A percentile compares a stretch with the other conserved stretches of the same genome.
These are phyloP conservation scores for Mucor piriformis DNA, from an alignment of 371 early-diverging fungal genomes.

Conservation along the genomic window DNA sequence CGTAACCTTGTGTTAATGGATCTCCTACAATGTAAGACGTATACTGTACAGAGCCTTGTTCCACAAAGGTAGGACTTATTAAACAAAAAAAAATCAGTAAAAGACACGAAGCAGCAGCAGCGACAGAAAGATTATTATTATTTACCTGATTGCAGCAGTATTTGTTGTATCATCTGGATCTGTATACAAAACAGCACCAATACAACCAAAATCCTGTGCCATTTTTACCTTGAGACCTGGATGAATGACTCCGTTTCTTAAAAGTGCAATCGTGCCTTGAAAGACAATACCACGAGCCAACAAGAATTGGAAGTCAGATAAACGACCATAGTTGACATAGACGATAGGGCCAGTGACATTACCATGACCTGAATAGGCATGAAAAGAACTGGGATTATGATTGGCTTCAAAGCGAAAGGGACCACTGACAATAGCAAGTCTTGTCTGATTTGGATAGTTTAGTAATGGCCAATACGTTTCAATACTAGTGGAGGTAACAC, in stretches of 20 bases:
- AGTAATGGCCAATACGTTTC: conserved; percentile 63
- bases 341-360: conserved; percentile 63
- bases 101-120: neutral
- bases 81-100: neutral
- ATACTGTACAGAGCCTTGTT: conserved; percentile 63
- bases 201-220: conserved; percentile 60
- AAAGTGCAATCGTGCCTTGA: conserved; percentile 59
- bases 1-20: conserved; percentile 66
- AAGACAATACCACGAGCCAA: conserved; percentile 40
- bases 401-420: conserved; percentile 40
- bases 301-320: conserved; percentile 60
- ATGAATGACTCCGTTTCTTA: conserved; percentile 57
- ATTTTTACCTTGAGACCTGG: conserved; percentile 65
- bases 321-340: conserved; percentile 69
- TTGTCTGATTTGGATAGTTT: conserved; percentile 57
- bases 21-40: conserved; percentile 57
- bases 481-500: conserved; percentile 50
- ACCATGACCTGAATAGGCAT: conserved; percentile 64
- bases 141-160: neutral
- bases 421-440: conserved; percentile 54
- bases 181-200: conserved; percentile 61
- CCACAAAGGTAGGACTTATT: conserved; percentile 33
- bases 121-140: neutral
- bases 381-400: conserved; percentile 63
- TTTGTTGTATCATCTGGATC: conserved; percentile 50